Base-by-base conservation (phyloP, 768 basidiomycete genomes). In the Cubamyces sp. region DNA sequence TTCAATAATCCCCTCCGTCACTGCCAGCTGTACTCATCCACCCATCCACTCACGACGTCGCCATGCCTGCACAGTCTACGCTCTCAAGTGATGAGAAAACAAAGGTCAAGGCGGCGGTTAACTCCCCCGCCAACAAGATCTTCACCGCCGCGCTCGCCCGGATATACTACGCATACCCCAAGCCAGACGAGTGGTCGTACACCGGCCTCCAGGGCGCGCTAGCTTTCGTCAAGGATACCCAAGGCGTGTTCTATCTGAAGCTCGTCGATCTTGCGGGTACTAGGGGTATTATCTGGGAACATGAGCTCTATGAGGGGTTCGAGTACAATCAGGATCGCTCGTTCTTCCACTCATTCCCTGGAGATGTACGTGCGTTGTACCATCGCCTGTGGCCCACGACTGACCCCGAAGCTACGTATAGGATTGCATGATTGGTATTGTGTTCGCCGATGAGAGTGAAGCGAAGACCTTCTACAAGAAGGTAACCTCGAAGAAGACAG, bases 311-410 rank as follows among this genome's bases (percentile, higher is more conserved):
- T 68, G 81, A 89, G 25, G 87, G 86, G 34, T 84, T 96, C 65
- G 85, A 91, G 59, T 93, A 94, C 71, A 78, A 84, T 70, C 82
- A 90, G 69, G 96, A 98, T 72, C 80, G 94, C 62, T 82, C 89
- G 2, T 96, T 88, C 83, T 97, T 98, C 70, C 92, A 96, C 76
- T 88, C 94, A 0, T 98, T 97, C 74, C 80, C 88, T 3, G 90
- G 92, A 54, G 96, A 99, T 78, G 96, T 96, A 70, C 75, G 95
- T 83, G n/a, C 6, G 37, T 7, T 21, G n/a, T 18, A 30, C 11
- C 14, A 37, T 2, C 26, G 26, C 18, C 19, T 37, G 26, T 19
- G 19, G 8, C 6, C 1, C 11, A 7, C 9, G 50, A 34, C 56
- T 54, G n/a, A 60, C 37, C 0, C 14, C 21, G 3, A 16, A 15